phyloP scores from a whole-genome alignment of 257 asterid species.

The Solanum infundibuliforme region DNA sequence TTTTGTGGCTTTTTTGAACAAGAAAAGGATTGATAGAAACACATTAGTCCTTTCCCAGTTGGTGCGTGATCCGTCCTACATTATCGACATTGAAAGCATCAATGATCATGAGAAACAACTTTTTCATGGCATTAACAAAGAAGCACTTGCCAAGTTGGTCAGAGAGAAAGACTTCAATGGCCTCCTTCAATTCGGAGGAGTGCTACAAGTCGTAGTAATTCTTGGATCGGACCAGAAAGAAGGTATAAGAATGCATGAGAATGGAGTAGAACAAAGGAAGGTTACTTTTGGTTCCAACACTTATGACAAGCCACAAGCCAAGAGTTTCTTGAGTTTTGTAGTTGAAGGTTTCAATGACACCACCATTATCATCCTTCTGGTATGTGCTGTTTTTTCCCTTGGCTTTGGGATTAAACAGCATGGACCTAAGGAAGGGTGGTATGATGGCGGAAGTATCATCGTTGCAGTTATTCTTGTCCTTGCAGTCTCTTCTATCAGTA shows the following conservation, averaged over 20 bases:
- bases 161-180: background rate
- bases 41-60: background rate
- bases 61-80: background rate
- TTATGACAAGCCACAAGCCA: background rate
- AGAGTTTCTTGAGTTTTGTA: background rate
- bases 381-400: conserved; percentile 3
- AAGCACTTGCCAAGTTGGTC: conserved; percentile 2
- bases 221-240: background rate
- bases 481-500: conserved; percentile 8
- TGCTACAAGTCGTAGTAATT: background rate
- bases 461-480: conserved; percentile 5
- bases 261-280: background rate
- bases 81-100: background rate
- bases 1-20: background rate
- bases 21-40: background rate
- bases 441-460: conserved; percentile 8
- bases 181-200: conserved; percentile 1
- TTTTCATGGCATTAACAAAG: background rate
- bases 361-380: conserved; percentile 1
- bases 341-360: conserved; percentile 9
- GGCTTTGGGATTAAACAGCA: conserved; percentile 5
- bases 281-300: conserved; percentile 3
- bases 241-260: background rate
- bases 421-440: conserved; percentile 9
- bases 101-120: background rate